Evolutionary conservation across 2,329 filamentous ascomycete species (phyloP).

Genomic region (Fusarium drepaniforme): DNA sequence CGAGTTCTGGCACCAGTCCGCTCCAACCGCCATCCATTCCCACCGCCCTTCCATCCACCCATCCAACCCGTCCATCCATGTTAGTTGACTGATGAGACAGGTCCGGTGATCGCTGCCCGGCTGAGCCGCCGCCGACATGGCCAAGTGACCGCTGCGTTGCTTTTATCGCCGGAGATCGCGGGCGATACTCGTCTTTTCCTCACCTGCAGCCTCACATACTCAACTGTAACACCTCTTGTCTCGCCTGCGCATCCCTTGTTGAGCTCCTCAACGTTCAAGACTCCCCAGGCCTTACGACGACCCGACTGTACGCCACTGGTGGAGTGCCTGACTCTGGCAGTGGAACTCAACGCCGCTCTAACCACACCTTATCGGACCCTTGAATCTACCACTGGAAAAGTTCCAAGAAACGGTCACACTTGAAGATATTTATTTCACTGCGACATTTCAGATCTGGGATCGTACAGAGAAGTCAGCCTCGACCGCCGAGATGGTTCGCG

Average conservation of each 20-base stretch:
- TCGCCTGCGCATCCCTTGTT: not conserved
- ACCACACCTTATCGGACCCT: slow-evolving; percentile 29
- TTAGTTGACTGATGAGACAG: slow-evolving; percentile 32
- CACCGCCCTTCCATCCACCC: slow-evolving; percentile 17
- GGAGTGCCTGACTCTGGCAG: slow-evolving; percentile 19
- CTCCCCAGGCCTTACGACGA: not conserved
- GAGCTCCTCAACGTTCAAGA: not conserved
- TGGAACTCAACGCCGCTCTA: slow-evolving; percentile 13
- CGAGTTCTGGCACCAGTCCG: slow-evolving; percentile 3
- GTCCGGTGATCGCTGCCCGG: slow-evolving; percentile 46
- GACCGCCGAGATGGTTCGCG: slow-evolving; percentile 47
- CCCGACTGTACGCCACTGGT: slow-evolving; percentile 31
- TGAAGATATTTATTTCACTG: slow-evolving; percentile 9
- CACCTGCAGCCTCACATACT: not conserved
- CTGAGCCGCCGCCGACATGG: slow-evolving; percentile 34
- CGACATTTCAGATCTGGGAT: slow-evolving; percentile 8
- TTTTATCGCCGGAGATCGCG: slow-evolving; percentile 15
- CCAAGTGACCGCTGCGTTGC: slow-evolving; percentile 36
- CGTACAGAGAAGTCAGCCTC: slow-evolving; percentile 9
- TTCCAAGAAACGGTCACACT: slow-evolving; percentile 16
- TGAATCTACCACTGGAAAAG: slow-evolving; percentile 25
- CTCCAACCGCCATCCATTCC: slow-evolving; percentile 25
- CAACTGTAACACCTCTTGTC: not conserved
- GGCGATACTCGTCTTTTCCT: not conserved
- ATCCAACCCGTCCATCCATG: not conserved